These are phyloP conservation scores for Rutstroemia sp. DNA, from an alignment of 2,329 filamentous ascomycete genomes.

Conservation along the genomic window DNA sequence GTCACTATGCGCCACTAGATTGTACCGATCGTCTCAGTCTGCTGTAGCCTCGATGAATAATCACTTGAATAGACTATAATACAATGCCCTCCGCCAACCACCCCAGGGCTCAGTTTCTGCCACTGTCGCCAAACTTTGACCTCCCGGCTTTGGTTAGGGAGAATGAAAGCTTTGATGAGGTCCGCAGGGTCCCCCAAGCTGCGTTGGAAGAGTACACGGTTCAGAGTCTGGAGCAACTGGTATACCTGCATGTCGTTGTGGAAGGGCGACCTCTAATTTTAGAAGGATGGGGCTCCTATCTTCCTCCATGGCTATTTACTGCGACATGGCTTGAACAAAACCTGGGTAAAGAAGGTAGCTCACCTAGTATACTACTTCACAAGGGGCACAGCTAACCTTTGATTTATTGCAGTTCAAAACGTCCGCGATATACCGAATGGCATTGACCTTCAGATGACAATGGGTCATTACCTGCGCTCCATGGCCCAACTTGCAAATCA, in stretches of 20 bases:
- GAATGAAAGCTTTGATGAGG: slow-evolving; percentile 81
- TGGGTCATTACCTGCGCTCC: slow-evolving; percentile 82
- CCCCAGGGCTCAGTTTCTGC: slow-evolving; percentile 84
- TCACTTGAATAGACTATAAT: background rate
- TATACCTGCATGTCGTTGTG: slow-evolving; percentile 72
- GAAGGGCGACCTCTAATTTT: slow-evolving; percentile 86
- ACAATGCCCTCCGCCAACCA: slow-evolving; percentile 69
- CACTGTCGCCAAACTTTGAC: slow-evolving; percentile 80
- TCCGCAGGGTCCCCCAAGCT: slow-evolving; percentile 68
- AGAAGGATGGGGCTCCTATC: slow-evolving; percentile 71
- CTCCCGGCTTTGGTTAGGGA: slow-evolving; percentile 67
- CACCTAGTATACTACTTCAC: background rate
- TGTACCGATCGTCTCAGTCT: background rate
- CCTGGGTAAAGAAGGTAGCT: slow-evolving; percentile 69
- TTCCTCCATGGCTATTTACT: slow-evolving; percentile 75
- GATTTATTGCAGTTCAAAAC: slow-evolving; percentile 56
- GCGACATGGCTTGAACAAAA: slow-evolving; percentile 72
- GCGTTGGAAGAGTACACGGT: slow-evolving; percentile 72
- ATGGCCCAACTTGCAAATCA: slow-evolving; percentile 80
- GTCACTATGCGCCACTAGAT: background rate
- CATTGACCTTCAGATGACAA: slow-evolving; percentile 73
- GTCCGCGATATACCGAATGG: slow-evolving; percentile 73
- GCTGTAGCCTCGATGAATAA: background rate
- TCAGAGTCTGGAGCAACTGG: slow-evolving; percentile 77
- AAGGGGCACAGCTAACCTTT: slow-evolving; percentile 18